These are phyloP conservation scores for Durio zibethinus DNA, from an alignment of 345 rosid genomes.

Conservation along the genomic window DNA sequence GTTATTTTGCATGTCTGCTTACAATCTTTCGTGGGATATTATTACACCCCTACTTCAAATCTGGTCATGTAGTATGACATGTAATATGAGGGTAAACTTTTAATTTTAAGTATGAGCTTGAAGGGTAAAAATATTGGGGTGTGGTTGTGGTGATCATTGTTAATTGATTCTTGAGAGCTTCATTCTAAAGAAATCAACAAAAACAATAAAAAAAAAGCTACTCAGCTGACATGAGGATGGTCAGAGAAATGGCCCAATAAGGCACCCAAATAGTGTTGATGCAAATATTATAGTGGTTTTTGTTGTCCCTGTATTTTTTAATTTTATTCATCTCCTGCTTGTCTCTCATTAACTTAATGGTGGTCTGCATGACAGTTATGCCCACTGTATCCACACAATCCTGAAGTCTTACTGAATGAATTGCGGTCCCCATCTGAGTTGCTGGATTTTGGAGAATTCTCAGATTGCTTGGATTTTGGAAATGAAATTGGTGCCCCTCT, in stretches of 20 bases:
- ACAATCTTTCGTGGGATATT: not conserved
- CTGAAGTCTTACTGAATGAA: constrained; percentile 88
- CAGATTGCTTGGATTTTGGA: constrained; percentile 89
- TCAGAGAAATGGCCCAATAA: not conserved
- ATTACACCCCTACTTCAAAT: not conserved
- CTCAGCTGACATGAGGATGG: constrained; percentile 1
- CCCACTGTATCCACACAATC: constrained; percentile 96
- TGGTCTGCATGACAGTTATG: constrained; percentile 61
- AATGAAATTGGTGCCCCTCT: constrained; percentile 62
- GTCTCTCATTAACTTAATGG: constrained; percentile 7
- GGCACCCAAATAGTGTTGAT: not conserved
- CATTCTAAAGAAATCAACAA: not conserved
- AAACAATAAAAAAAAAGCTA: not conserved
- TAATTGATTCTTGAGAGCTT: not conserved
- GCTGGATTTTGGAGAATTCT: constrained; percentile 95
- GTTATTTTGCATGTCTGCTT: not conserved
- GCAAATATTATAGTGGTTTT: not conserved
- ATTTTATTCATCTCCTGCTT: not conserved
- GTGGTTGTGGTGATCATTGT: not conserved
- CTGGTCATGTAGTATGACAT: too few relatives aligned
- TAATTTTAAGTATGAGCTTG: not conserved
- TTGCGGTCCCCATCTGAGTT: constrained; percentile 95
- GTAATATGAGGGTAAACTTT: not conserved
- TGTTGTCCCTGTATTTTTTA: not conserved
- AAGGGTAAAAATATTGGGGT: not conserved